Evolutionary conservation across 1,139 yeast genomes (phyloP).

Genomic region (Blastobotrys buckinghamii): DNA sequence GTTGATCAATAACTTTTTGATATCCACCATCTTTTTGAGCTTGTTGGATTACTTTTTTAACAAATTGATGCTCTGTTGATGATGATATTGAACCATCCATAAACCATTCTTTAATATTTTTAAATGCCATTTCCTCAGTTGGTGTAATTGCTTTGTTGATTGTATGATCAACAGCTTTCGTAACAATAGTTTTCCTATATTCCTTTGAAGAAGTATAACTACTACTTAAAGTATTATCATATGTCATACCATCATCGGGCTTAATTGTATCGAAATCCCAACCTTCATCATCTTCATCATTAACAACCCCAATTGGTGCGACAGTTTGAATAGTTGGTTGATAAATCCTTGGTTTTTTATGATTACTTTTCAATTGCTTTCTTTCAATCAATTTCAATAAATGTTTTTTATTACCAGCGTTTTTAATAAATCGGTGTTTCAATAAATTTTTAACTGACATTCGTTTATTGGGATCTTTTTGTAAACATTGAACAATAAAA

Average conservation of each 20-base stretch:
- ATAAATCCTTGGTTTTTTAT: conserved; percentile 16
- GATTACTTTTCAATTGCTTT: conserved; percentile 9
- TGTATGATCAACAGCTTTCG: conserved; percentile 10
- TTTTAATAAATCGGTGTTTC: conserved; percentile 52
- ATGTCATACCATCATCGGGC: conserved; percentile 14
- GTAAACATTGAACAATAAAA: conserved; percentile 60
- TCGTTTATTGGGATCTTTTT: conserved; percentile 54
- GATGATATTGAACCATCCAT: conserved; percentile 4
- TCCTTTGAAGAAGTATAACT: background rate
- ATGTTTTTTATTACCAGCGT: conserved; percentile 36
- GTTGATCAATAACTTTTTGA: conserved; percentile 8
- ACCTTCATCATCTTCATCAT: conserved; percentile 26
- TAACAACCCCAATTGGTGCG: conserved; percentile 11
- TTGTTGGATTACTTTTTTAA: conserved; percentile 20
- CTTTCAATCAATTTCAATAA: conserved; percentile 30
- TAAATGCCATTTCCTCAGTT: conserved; percentile 4
- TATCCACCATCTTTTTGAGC: conserved; percentile 14
- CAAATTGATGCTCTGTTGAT: conserved; percentile 20
- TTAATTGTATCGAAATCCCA: conserved; percentile 39
- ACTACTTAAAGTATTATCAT: background rate
- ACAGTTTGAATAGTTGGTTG: conserved; percentile 19
- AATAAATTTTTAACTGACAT: conserved; percentile 55
- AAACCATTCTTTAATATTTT: conserved; percentile 10
- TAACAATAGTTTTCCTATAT: background rate
- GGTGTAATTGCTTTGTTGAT: conserved; percentile 4